Conservation (phyloP, 306 rosid species). For the Cyclanthera cordifolia region DNA sequence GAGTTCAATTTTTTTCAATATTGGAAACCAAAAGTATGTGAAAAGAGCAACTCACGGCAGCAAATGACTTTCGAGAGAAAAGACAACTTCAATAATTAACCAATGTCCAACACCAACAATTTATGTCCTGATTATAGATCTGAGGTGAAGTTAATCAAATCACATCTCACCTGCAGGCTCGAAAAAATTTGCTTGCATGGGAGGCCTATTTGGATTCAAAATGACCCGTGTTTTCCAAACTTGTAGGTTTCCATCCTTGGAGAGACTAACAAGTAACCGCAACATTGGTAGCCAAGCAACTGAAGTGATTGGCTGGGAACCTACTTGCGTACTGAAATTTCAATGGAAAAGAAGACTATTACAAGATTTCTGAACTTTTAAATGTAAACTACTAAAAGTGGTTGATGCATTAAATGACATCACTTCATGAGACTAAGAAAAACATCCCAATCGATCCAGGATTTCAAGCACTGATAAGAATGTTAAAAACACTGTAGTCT, state of each 20-base stretch:
- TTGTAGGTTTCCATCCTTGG: conserved; percentile 87
- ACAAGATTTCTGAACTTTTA: background rate
- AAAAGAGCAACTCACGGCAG: background rate
- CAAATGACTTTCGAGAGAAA: background rate
- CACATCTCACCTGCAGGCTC: conserved; percentile 71
- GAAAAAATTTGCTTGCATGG: conserved; percentile 80
- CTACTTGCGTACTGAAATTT: conserved; percentile 82
- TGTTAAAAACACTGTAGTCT: background rate
- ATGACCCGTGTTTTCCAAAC: conserved; percentile 84
- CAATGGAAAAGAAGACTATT: conserved; percentile 15
- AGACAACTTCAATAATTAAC: background rate
- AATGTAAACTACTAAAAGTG: conserved; percentile 16
- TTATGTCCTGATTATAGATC: background rate
- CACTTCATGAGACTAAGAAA: background rate
- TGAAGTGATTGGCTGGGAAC: conserved; percentile 82
- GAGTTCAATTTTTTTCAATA: background rate
- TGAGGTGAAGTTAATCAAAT: background rate
- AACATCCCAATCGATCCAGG: background rate
- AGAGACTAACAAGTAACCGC: conserved; percentile 76
- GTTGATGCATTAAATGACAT: conserved; percentile 4
- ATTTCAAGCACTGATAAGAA: background rate
- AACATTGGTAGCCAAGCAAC: conserved; percentile 81
- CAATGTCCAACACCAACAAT: conserved; percentile 2
- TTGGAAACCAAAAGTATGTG: background rate
- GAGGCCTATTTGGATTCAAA: conserved; percentile 68